Base-by-base conservation (phyloP, 2,329 filamentous ascomycete genomes). In the Ceratocystis huliohia region DNA sequence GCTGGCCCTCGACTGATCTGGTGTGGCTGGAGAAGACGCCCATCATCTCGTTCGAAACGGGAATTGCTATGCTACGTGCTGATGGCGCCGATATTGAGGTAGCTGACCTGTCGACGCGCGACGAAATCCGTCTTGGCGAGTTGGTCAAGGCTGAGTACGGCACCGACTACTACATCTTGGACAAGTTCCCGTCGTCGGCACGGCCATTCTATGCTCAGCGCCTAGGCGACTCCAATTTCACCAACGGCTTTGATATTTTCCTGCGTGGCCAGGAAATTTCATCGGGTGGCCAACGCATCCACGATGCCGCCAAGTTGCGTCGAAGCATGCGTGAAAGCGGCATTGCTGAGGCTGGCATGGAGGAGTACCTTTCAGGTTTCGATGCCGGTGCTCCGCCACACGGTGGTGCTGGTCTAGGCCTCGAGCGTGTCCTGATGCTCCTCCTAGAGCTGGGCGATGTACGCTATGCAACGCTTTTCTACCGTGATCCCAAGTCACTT, bases 201-300 rank as follows among this genome's bases (percentile, higher is more conserved):
- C 84, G 92, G 56, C 92, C 92, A 0, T 96, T 96, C 76, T 96
- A 96, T 73, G 90, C 92, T 1, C 92, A 96, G 83, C 87, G 87
- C 33, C 89, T 96, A 69, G 79, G 86, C 17, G 84, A 95, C 72
- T 79, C 83, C 13, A 80, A 82, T 44, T 84, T 86, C 74, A 96
- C 92, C 63, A 96, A 96, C 74, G 96, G 92, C 0, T 96, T 96
- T 72, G 92, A 96, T 74, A 95, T 96, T 67, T 96, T 96, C 77
- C 82, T 96, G 56, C 88, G 92, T 37, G 92, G 92, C 0, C 92
- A 96, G 73, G 92, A 96, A 74, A 94, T 96, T 67, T 86, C 93
- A 59, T 93, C 90, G 0, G 92, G 92, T 71, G 92, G 92, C 6
- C 92, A 96, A 75, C 91, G 92, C 83, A 95, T 96, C 69, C 89